Evolutionary conservation across 768 basidiomycete species (phyloP), one percentile per base, ranked within the genome.

Genomic region (Hydnum rufescens): DNA sequence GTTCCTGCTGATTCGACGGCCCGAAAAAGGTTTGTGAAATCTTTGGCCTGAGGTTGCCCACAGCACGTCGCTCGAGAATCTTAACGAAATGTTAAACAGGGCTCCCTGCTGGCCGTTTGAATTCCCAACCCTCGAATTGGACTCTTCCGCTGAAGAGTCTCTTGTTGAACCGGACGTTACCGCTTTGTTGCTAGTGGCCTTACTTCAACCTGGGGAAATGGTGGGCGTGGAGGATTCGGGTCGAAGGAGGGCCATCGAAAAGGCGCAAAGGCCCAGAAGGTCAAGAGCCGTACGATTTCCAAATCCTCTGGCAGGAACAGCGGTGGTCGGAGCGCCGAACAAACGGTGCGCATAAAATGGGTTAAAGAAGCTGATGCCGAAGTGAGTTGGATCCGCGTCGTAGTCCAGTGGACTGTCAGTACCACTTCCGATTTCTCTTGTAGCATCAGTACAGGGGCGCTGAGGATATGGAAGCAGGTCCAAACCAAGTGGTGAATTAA

Each of bases 21-120:
- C 89, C 19, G 77, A 88, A 62, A 75, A 74, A 62, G 92, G 90
- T 89, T 49, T 55, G 4, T 5, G 26, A 8, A 54, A 16, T 5
- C 52, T n/a, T 26, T 28, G 4, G 8, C 13, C 29, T 47, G 18
- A 5, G 8, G 29, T 16, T 44, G 25, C 42, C 31, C 13, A 47
- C 46, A 23, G 23, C 34, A 31, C 53, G 22, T n/a, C n/a, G n/a
- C n/a, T n/a, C n/a, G n/a, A n/a, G n/a, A n/a, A n/a, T n/a, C n/a
- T n/a, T n/a, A n/a, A n/a, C n/a, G n/a, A n/a, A n/a, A 95, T 30
- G n/a, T 18, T 1, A 52, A 42, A 5, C 3, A 95, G 92, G 92
- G 23, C 78, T 96, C 43, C 70, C 95, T 51, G 92, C 87, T 19
- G 88, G 92, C 5, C 95, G 39, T 78, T 80, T 62, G 89, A 96